A percentile compares a stretch with the other conserved stretches of the same genome.
Conservation (phyloP, 2,329 filamentous ascomycete species). For the Tolypocladium guangdongense region DNA sequence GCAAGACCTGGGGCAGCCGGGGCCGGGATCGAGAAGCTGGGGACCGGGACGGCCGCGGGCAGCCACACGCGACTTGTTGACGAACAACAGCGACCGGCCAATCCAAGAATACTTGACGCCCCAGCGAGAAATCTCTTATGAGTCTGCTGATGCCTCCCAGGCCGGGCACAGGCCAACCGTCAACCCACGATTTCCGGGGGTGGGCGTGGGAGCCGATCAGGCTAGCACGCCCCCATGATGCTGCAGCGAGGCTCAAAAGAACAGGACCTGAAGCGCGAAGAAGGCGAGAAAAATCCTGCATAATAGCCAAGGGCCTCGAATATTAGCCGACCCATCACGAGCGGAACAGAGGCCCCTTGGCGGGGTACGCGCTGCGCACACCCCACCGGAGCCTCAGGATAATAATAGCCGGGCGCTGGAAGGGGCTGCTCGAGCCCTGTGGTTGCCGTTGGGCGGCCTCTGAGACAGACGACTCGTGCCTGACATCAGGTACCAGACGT, state of each 20-base stretch:
- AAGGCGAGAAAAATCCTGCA: conserved; percentile 7
- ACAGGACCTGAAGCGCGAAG: conserved; percentile 5
- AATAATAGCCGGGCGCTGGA: not conserved
- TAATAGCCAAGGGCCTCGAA: conserved; percentile 16
- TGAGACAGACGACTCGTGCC: too few species aligned
- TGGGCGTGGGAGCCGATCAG: conserved; percentile 3
- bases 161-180: conserved; percentile 3
- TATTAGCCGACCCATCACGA: conserved; percentile 16
- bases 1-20: not conserved
- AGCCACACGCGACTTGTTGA: not conserved
- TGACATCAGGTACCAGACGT: conserved; percentile 13
- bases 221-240: conserved; percentile 5
- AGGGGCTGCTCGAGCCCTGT: not conserved
- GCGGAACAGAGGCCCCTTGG: conserved; percentile 3
- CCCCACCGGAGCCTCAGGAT: not conserved
- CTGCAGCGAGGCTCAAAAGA: conserved; percentile 1
- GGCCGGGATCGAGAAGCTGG: not conserved
- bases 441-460: not conserved
- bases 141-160: conserved; percentile 9
- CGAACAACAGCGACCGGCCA: not conserved
- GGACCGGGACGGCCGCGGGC: not conserved
- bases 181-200: conserved; percentile 1
- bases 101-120: not conserved
- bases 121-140: conserved; percentile 8
- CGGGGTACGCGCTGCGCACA: not conserved